Base-by-base conservation (phyloP, 1,284 basidiomycete species). In the Entoloma clypeatum region DNA sequence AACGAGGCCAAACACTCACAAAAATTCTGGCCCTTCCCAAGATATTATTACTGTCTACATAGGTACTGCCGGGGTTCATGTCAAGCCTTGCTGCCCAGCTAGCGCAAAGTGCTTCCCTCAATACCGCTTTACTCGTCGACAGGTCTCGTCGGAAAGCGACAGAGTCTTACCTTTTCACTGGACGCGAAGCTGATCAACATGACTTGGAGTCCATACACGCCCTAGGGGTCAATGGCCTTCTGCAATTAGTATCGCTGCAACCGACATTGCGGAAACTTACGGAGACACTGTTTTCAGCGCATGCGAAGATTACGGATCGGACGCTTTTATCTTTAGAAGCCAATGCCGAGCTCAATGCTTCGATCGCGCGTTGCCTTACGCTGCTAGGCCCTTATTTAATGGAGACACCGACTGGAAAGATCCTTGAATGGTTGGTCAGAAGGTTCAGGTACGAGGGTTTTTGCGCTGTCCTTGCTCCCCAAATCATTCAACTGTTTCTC, bases 391-490 rank as follows among this genome's bases (percentile, higher is more conserved):
- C 81, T 11, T 88, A 86, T 68, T 64, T 99, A 25, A 73, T 92
- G 61, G 85, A 93, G 41, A 74, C 81, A 41, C 86, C 91, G 1
- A 79, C 90, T 0, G 85, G 84, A 27, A 93, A 89, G 62, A 79
- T 90, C n/a, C 59, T 99, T 23, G 95, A 99, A 60, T 99, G 95
- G 95, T 77, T 99, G 17, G 90, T 99, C 3, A 72, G 92, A 50
- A 73, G 93, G 43, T 98, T 97, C 65, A 81, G 92, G 92, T 90
- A 52, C 44, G 80, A 55, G 13, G 3, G n/a, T 14, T 18, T 27
- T 23, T 29, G 5, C 10, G 25, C 10, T 11, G 14, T 26, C 42
- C 4, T 22, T 5, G 3, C 11, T 16, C 14, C 21, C 29, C 25
- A 24, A 19, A 37, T 6, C n/a, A n/a, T 14, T 24, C 25, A 30